phyloP scores from a whole-genome alignment of 805 yeast species.

The Wickerhamiella brachini region DNA sequence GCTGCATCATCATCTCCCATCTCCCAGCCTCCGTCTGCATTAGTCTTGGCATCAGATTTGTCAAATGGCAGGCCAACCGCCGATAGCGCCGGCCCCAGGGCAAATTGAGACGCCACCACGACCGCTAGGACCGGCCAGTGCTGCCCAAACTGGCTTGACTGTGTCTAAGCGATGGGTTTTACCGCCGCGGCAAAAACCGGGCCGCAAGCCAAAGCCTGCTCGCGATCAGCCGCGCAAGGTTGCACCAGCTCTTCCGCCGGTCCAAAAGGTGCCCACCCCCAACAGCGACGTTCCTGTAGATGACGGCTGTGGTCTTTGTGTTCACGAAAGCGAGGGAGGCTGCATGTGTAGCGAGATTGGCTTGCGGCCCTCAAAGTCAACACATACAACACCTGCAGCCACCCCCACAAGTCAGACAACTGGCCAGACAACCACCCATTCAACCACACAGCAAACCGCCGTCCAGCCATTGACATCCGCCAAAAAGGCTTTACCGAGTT shows the following conservation, averaged over 20 bases:
- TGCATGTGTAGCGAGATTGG: constrained; percentile 25
- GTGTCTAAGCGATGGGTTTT: constrained; percentile 74
- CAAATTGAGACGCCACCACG: background rate
- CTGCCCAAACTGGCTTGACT: constrained; percentile 13
- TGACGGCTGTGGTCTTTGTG: constrained; percentile 24
- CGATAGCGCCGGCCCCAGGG: constrained; percentile 8
- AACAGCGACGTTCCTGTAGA: constrained; percentile 3
- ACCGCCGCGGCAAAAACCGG: constrained; percentile 72
- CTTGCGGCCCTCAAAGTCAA: constrained; percentile 13
- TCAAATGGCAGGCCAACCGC: background rate
- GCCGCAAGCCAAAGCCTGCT: constrained; percentile 70
- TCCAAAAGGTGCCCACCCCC: background rate
- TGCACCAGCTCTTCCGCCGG: background rate
- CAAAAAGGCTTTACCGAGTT: background rate
- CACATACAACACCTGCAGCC: background rate
- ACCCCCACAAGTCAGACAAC: too few relatives aligned
- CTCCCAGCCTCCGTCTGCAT: too few relatives aligned
- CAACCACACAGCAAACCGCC: too few relatives aligned
- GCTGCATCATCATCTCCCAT: too few relatives aligned
- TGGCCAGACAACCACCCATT: too few relatives aligned
- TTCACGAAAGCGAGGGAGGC: constrained; percentile 16
- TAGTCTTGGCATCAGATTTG: background rate
- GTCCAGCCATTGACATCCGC: too few relatives aligned
- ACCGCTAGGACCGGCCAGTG: background rate
- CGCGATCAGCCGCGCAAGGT: constrained; percentile 40